These are phyloP conservation scores for Alternaria conjuncta DNA, from an alignment of 2,329 filamentous ascomycete genomes.

Conservation along the genomic window DNA sequence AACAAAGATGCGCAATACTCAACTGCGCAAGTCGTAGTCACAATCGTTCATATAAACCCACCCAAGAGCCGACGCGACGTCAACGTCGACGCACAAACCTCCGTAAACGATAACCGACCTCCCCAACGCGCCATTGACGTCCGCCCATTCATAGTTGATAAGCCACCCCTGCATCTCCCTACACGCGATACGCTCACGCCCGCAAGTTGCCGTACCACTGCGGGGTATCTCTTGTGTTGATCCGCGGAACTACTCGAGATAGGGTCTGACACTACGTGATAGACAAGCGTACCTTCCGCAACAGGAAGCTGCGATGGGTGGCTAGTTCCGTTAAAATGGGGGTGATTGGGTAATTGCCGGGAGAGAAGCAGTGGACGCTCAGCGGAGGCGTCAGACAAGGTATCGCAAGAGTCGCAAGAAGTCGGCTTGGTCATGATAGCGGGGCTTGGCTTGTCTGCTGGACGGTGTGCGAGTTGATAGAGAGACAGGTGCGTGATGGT, in stretches of 20 bases:
- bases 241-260: conserved; percentile 17
- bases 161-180: conserved; percentile 14
- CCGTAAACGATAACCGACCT: conserved; percentile 9
- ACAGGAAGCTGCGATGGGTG: conserved; percentile 27
- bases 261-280: conserved; percentile 20
- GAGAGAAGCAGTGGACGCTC: not conserved
- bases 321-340: not conserved
- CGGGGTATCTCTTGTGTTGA: conserved; percentile 17
- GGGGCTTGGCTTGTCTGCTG: not conserved
- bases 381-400: not conserved
- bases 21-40: not conserved
- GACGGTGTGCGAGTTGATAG: not conserved
- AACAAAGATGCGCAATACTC: not conserved
- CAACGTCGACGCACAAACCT: not conserved
- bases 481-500: not conserved
- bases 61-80: not conserved
- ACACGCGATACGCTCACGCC: conserved; percentile 7
- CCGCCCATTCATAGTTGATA: conserved; percentile 13
- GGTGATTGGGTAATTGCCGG: not conserved
- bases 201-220: conserved; percentile 16
- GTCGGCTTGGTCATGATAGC: conserved; percentile 2
- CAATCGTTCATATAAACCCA: not conserved
- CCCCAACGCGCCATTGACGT: conserved; percentile 18
- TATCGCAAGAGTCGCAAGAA: not conserved
- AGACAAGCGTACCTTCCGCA: conserved; percentile 19